Base-by-base conservation (phyloP, 2,329 filamentous ascomycete genomes). In the Fusarium paranaense region DNA sequence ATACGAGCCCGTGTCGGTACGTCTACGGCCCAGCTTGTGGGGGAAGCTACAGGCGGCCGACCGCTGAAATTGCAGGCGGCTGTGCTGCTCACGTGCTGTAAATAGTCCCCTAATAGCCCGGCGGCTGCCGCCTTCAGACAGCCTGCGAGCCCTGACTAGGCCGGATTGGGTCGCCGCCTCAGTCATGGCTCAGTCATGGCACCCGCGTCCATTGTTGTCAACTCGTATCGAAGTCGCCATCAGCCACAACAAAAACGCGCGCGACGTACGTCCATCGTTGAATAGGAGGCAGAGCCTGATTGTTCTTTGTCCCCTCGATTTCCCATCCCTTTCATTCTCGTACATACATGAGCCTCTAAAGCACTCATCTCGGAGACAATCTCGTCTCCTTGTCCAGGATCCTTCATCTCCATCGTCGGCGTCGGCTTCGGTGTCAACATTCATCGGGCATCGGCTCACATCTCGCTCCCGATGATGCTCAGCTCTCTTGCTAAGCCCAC, bases 151-250 rank as follows among this genome's bases (percentile, higher is more conserved):
- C 32, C 40, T 35, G 52, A 47, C 72, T 74, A 74, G 47, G 8
- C 72, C 69, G 18, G 60, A 56, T 74, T 58, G 7, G 66, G 65
- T 35, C 32, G 38, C 61, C 64, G 70, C 54, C 50, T 71, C 58
- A 71, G 59, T 59, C 52, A 25, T 27, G 33, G 33, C 33, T 35
- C 33, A 35, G 33, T 37, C 35, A 37, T 40, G 52, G 54, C 33
- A 16, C 52, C 27, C 67, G 61, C 67, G 59, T 67, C 64, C 33
- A n/a, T 58, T 37, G 59, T 73, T 73, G 69, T 73, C n/a, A 52
- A 37, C 30, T 75, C 64, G 72, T 75, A 75, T 75, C 62, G 50
- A 60, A 60, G 40, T 22, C 54, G 13, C 20, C 33, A 33, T 75
- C 56, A 75, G 60, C 56, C 63, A 62, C 54, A 58, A 37, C 32